These are phyloP conservation scores for Globisporangium acanthophoron DNA, from an alignment of 352 stramenopile genomes.

Conservation along the genomic window DNA sequence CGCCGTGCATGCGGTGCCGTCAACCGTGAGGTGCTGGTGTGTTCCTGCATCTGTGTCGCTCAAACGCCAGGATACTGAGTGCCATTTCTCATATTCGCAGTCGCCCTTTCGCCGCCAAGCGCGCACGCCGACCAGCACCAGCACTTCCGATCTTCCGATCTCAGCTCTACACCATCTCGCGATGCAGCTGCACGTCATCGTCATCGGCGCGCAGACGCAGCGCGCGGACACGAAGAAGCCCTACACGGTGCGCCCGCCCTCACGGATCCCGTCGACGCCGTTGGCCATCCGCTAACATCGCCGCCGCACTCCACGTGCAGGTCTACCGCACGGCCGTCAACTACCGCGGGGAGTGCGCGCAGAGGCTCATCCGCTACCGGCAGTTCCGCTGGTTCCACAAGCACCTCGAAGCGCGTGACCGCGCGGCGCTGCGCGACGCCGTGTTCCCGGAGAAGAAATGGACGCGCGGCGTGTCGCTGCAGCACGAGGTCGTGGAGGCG, in stretches of 20 bases:
- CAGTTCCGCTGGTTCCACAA: slow-evolving; percentile 45
- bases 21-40: too few species aligned
- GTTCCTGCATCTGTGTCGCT: too few species aligned
- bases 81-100: too few species aligned
- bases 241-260: slow-evolving; percentile 32
- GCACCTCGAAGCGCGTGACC: slow-evolving; percentile 25
- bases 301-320: slow-evolving; percentile 5
- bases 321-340: slow-evolving; percentile 65
- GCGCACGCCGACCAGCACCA: background rate
- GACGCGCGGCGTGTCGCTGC: slow-evolving; percentile 42
- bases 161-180: too few species aligned
- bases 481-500: slow-evolving; percentile 45
- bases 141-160: background rate
- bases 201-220: slow-evolving; percentile 61
- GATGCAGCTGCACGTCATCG: slow-evolving; percentile 35
- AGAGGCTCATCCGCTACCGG: slow-evolving; percentile 60
- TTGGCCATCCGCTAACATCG: too few species aligned
- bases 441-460: slow-evolving; percentile 43
- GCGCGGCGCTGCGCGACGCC: slow-evolving; percentile 5
- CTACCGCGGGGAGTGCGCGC: slow-evolving; percentile 44
- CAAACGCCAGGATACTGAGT: too few species aligned
- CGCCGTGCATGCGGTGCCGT: too few species aligned
- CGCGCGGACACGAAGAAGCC: slow-evolving; percentile 23
- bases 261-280: too few species aligned
- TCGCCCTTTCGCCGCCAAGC: background rate